Conservation (phyloP, 441 rosid species). For the Gossypium lobatum region DNA sequence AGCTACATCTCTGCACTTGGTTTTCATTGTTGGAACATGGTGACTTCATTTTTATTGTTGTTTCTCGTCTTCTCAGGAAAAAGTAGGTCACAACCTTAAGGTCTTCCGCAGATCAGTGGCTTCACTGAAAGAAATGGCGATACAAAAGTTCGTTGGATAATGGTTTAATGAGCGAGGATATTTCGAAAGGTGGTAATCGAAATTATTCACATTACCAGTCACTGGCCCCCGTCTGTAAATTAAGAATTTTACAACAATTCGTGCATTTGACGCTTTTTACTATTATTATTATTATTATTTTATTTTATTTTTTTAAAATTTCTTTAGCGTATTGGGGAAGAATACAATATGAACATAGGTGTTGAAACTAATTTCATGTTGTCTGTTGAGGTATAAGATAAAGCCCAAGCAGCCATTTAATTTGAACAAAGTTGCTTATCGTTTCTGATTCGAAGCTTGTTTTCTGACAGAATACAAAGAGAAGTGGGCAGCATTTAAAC, state of each 20-base stretch:
- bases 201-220: neutral
- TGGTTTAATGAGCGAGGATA: constrained; percentile 3
- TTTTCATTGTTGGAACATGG: neutral
- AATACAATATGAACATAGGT: neutral
- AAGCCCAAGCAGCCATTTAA: neutral
- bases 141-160: constrained; percentile 40
- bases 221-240: neutral
- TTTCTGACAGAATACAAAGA: too few relatives aligned
- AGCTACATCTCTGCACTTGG: neutral
- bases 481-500: too few relatives aligned
- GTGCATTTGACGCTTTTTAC: neutral
- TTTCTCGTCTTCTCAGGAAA: constrained; percentile 43
- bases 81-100: constrained; percentile 69
- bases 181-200: neutral
- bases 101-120: constrained; percentile 69
- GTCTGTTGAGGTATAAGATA: too few relatives aligned
- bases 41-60: neutral
- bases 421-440: neutral
- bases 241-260: neutral
- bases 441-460: too few relatives aligned
- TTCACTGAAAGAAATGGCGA: constrained; percentile 66
- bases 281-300: too few relatives aligned
- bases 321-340: neutral
- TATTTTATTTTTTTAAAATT: too few relatives aligned
- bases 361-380: too few relatives aligned